phyloP scores from a whole-genome alignment of 1,284 basidiomycete genomes.

The Leccinum solheimii region DNA sequence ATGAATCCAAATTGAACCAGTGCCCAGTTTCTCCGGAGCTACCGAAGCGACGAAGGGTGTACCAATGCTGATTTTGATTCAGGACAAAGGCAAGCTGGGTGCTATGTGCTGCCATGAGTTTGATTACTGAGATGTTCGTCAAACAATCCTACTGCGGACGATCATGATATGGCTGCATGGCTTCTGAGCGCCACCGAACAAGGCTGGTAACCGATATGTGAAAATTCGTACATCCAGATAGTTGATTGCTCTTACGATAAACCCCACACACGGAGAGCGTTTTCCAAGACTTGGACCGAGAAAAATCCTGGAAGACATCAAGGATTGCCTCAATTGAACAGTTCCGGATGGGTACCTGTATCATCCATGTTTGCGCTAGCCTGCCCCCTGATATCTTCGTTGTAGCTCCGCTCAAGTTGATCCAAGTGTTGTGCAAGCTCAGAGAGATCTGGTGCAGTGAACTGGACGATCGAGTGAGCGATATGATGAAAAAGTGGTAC shows the following conservation, averaged over 20 bases:
- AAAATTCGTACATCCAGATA: constrained; percentile 6
- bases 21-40: constrained; percentile 53
- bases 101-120: constrained; percentile 41
- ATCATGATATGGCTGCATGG: constrained; percentile 75
- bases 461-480: constrained; percentile 47
- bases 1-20: constrained; percentile 94
- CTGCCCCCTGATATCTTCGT: constrained; percentile 44
- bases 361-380: constrained; percentile 86
- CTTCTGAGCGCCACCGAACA: constrained; percentile 82
- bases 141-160: constrained; percentile 67
- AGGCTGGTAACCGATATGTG: constrained; percentile 44
- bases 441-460: constrained; percentile 84
- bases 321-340: background rate
- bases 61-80: constrained; percentile 88
- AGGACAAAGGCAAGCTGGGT: constrained; percentile 87
- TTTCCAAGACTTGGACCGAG: constrained; percentile 79
- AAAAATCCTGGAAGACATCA: constrained; percentile 66
- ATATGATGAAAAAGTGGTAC: background rate
- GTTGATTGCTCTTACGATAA: constrained; percentile 53
- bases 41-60: constrained; percentile 83
- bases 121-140: constrained; percentile 11
- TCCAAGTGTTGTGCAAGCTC: constrained; percentile 74
- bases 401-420: constrained; percentile 58
- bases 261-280: constrained; percentile 82
- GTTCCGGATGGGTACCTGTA: constrained; percentile 49